Evolutionary conservation across 345 rosid species (phyloP).

Genomic region (Citropsis articulata): DNA sequence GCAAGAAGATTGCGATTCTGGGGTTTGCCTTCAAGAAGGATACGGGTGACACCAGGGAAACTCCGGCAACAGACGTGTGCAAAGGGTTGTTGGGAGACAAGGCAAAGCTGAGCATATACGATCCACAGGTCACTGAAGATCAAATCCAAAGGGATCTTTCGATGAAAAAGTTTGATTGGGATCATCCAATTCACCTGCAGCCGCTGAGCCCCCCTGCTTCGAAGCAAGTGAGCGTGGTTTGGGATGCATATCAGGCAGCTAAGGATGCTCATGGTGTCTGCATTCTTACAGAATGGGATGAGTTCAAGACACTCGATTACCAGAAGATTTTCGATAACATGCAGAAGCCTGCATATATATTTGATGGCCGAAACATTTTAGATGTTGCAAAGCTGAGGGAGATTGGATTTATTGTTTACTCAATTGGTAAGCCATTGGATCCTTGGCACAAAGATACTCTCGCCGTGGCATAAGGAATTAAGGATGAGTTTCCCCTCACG

Average conservation of each 20-base stretch:
- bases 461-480: slow-evolving; percentile 18
- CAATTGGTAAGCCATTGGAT: slow-evolving; percentile 39
- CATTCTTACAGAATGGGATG: slow-evolving; percentile 84
- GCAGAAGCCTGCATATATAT: slow-evolving; percentile 81
- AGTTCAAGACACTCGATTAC: slow-evolving; percentile 72
- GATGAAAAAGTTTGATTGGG: slow-evolving; percentile 79
- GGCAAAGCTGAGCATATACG: slow-evolving; percentile 68
- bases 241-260: slow-evolving; percentile 72
- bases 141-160: slow-evolving; percentile 68
- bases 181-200: slow-evolving; percentile 79
- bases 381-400: slow-evolving; percentile 52
- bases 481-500: not conserved
- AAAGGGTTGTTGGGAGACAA: slow-evolving; percentile 71
- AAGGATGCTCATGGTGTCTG: slow-evolving; percentile 75
- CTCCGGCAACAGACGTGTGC: slow-evolving; percentile 82
- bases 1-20: slow-evolving; percentile 73
- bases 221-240: slow-evolving; percentile 57
- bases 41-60: slow-evolving; percentile 81
- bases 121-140: slow-evolving; percentile 72
- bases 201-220: slow-evolving; percentile 51
- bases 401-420: slow-evolving; percentile 76
- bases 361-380: slow-evolving; percentile 70
- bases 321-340: slow-evolving; percentile 61
- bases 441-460: slow-evolving; percentile 33
- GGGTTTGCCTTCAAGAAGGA: slow-evolving; percentile 93